Base-by-base conservation (phyloP, 306 rosid species). In the Lathyrus sativus region DNA sequence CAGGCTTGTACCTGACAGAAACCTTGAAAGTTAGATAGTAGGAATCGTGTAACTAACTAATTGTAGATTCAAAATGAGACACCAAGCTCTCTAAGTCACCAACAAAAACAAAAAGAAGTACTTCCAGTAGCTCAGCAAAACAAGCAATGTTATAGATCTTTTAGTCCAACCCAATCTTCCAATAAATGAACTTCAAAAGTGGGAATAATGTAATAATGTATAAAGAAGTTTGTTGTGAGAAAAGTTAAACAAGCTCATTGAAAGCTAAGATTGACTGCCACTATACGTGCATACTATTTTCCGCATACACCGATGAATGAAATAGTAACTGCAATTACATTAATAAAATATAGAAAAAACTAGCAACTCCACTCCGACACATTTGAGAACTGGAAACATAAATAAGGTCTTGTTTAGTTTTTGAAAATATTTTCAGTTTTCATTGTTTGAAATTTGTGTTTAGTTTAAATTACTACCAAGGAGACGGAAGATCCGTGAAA, bases 1-100 rank as follows among this genome's bases (percentile, higher is more conserved):
- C 96, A 1, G 99, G 99, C 84, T 78, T 85, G 87, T 83, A 87
- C 85, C 99, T 93, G 82, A 44, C 44, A 65, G 66, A 69, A 75
- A 37, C 49, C 31, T 22, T 11, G 24, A 22, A 63, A 62, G 71
- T 82, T 59, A 68, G 45, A 73, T 54, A 75, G 49, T 7, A 44
- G 38, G 26, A 77, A 43, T 22, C 17, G n/a, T 46, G 55, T 49
- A 53, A 74, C 17, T 3, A 10, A n/a, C 62, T 61, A 45, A 74
- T 9, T 7, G 15, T 18, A 43, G 54, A 53, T 39, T 15, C 48
- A 3, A 51, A 67, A 77, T 53, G 42, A 54, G 53, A 77, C 67
- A 61, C 26, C 73, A 48, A 15, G 68, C 49, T 37, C 22, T 38
- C 54, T 4, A 22, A 41, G 33, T 33, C 61, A 64, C 56, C 35